Percentiles rank a stretch among this genome's conserved stretches.
Evolutionary conservation across 2,329 filamentous ascomycete species (phyloP).

Genomic region (Graphium sp.): DNA sequence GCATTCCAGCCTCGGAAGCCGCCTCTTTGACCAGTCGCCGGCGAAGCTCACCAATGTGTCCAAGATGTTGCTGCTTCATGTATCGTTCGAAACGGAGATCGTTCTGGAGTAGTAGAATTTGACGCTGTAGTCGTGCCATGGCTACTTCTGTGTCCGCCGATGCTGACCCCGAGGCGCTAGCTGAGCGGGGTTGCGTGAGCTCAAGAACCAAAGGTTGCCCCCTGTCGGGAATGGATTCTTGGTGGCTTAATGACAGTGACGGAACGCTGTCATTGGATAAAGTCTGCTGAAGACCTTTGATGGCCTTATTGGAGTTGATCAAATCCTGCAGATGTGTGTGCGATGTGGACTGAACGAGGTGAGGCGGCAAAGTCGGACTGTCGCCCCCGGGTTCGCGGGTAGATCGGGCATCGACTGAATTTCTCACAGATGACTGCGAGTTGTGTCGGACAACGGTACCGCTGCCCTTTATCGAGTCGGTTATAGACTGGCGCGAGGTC

Average conservation of each 20-base stretch:
- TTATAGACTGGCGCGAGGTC: constrained; percentile 6
- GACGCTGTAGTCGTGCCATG: constrained; percentile 45
- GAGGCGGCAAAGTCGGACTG: constrained; percentile 45
- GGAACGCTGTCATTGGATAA: constrained; percentile 40
- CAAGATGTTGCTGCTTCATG: constrained; percentile 67
- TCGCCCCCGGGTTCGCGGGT: constrained; percentile 26
- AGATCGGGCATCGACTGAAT: constrained; percentile 23
- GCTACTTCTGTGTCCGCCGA: constrained; percentile 18
- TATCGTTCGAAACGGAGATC: constrained; percentile 74
- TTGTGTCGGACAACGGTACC: constrained; percentile 12
- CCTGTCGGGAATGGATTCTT: constrained; percentile 25
- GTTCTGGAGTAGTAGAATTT: constrained; percentile 61
- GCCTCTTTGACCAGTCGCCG: constrained; percentile 60
- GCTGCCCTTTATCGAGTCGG: too few species aligned
- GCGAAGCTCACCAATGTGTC: constrained; percentile 64
- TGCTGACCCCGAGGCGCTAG: constrained; percentile 7
- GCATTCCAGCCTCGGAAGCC: constrained; percentile 65
- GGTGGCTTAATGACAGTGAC: constrained; percentile 33
- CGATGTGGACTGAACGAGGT: constrained; percentile 26
- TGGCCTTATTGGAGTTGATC: constrained; percentile 40
- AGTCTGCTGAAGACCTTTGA: constrained; percentile 37
- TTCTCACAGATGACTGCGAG: constrained; percentile 30
- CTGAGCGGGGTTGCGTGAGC: constrained; percentile 12
- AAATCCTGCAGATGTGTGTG: constrained; percentile 43
- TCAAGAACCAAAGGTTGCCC: constrained; percentile 11